Evolutionary conservation across 2,329 filamentous ascomycete species (phyloP).

Genomic region (Blumeria graminis): DNA sequence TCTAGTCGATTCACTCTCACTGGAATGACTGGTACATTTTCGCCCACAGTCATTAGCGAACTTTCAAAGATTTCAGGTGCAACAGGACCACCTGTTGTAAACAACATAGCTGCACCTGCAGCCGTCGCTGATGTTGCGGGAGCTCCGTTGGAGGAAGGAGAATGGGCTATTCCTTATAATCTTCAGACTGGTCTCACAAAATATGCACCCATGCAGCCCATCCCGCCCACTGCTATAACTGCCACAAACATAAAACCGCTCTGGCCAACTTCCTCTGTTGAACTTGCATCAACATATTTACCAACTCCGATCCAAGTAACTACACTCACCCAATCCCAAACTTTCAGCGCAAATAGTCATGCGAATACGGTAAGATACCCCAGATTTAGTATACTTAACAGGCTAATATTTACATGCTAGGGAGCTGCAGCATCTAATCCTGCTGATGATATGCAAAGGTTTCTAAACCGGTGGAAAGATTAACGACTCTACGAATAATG

Average conservation of each 20-base stretch:
- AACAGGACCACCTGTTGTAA: slow-evolving; percentile 14
- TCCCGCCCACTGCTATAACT: slow-evolving; percentile 17
- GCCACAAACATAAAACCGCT: slow-evolving; percentile 16
- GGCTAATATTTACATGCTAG: slow-evolving; percentile 9
- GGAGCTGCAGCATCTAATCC: slow-evolving; percentile 12
- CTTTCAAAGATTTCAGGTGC: slow-evolving; percentile 17
- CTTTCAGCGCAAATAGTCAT: slow-evolving; percentile 15
- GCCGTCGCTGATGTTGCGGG: slow-evolving; percentile 2
- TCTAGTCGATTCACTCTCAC: slow-evolving; percentile 38
- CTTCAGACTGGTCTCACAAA: slow-evolving; percentile 16
- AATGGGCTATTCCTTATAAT: slow-evolving; percentile 14
- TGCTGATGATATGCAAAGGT: slow-evolving; percentile 16
- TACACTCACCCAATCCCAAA: slow-evolving; percentile 17
- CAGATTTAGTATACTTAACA: neutral
- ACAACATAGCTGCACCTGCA: slow-evolving; percentile 6
- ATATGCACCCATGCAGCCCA: slow-evolving; percentile 19
- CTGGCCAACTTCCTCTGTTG: slow-evolving; percentile 16
- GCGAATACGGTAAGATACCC: slow-evolving; percentile 15
- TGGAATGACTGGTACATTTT: slow-evolving; percentile 37
- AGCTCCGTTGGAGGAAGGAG: slow-evolving; percentile 5
- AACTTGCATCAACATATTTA: slow-evolving; percentile 15
- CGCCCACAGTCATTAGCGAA: slow-evolving; percentile 17
- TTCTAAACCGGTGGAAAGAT: slow-evolving; percentile 18
- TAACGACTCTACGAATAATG: slow-evolving; percentile 4
- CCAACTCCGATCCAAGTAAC: slow-evolving; percentile 13